Conservation (phyloP, 805 yeast species). For the Wickerhamomyces chambardii region DNA sequence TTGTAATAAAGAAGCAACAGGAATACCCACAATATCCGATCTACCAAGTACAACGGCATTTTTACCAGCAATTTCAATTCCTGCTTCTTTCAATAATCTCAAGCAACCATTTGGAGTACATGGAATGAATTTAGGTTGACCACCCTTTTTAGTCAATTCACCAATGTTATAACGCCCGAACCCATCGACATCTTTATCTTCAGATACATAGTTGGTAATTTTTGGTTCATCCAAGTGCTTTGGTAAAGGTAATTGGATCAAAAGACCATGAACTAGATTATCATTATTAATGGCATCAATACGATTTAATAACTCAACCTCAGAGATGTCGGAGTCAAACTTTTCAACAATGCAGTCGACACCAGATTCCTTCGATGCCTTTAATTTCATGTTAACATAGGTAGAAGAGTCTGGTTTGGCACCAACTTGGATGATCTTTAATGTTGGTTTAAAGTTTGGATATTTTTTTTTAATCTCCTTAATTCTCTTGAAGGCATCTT, state of each 20-base stretch:
- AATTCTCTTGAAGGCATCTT: conserved; percentile 30
- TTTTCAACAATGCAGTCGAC: conserved; percentile 59
- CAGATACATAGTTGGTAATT: conserved; percentile 73
- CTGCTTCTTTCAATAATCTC: conserved; percentile 63
- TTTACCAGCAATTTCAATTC: conserved; percentile 64
- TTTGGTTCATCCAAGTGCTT: conserved; percentile 65
- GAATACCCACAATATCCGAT: conserved; percentile 93
- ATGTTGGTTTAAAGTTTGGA: conserved; percentile 59
- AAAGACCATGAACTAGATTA: conserved; percentile 71
- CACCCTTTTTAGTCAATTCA: conserved; percentile 81
- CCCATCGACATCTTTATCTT: conserved; percentile 92
- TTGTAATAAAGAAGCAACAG: conserved; percentile 77
- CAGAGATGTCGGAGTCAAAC: conserved; percentile 52
- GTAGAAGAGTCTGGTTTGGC: conserved; percentile 84
- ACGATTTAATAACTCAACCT: conserved; percentile 48
- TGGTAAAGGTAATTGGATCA: conserved; percentile 90
- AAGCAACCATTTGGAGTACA: conserved; percentile 95
- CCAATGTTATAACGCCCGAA: conserved; percentile 86
- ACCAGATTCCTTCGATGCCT: conserved; percentile 81
- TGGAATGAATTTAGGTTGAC: conserved; percentile 76
- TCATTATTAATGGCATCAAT: conserved; percentile 65
- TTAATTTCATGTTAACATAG: conserved; percentile 85
- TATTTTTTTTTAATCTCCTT: conserved; percentile 23
- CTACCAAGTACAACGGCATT: conserved; percentile 90
- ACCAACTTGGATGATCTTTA: conserved; percentile 88